phyloP scores from a whole-genome alignment of 1,139 yeast genomes.

The Candida glucosophila region DNA sequence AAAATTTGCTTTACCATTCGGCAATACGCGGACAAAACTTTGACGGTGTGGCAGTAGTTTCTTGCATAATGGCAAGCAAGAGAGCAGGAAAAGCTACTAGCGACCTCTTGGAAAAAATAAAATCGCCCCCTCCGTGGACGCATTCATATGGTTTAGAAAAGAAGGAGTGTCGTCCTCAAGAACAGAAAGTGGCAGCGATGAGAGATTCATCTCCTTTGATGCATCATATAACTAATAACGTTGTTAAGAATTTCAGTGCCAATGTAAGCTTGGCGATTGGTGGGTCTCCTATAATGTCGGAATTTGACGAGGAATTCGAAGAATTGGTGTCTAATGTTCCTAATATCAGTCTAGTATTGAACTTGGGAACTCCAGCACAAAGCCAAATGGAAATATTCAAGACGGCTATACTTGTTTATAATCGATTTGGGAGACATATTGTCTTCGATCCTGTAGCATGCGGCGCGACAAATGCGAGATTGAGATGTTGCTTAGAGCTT shows the following conservation, averaged over 20 bases:
- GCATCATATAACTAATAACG: conserved; percentile 84
- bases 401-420: conserved; percentile 53
- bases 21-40: conserved; percentile 37
- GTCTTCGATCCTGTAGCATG: conserved; percentile 90
- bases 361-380: conserved; percentile 66
- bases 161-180: too few relatives aligned
- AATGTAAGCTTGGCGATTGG: conserved; percentile 80
- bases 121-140: conserved; percentile 7
- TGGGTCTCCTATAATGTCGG: conserved; percentile 92
- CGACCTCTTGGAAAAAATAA: conserved; percentile 14
- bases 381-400: conserved; percentile 35
- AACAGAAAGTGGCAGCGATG: conserved; percentile 3
- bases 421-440: conserved; percentile 48
- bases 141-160: too few relatives aligned
- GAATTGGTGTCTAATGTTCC: conserved; percentile 54
- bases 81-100: conserved; percentile 51
- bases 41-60: conserved; percentile 86
- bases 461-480: conserved; percentile 67
- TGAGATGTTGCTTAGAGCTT: conserved; percentile 36
- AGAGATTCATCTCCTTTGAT: conserved; percentile 45
- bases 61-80: conserved; percentile 68
- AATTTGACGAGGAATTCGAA: conserved; percentile 54
- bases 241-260: conserved; percentile 85
- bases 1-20: conserved; percentile 46
- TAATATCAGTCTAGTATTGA: conserved; percentile 50